phyloP scores from a whole-genome alignment of 1,139 yeast genomes.

The Lodderomyces elongisporus region DNA sequence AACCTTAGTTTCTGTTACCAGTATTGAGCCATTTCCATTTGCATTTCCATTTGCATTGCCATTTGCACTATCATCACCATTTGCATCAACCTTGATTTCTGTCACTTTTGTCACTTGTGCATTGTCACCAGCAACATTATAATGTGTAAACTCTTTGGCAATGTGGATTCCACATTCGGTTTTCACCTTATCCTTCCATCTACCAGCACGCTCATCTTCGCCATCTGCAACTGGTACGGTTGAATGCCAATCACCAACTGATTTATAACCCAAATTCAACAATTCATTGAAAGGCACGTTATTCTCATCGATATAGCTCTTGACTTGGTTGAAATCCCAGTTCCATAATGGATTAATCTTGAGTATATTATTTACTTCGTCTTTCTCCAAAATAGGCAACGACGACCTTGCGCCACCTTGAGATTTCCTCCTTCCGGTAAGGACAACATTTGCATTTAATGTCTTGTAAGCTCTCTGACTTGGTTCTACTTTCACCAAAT shows the following conservation, averaged over 20 bases:
- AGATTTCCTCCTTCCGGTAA: slow-evolving; percentile 86
- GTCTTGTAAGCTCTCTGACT: slow-evolving; percentile 77
- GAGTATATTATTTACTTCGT: slow-evolving; percentile 60
- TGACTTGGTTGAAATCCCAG: slow-evolving; percentile 76
- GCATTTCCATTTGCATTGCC: no score
- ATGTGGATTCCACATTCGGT: slow-evolving; percentile 97
- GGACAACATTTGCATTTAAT: slow-evolving; percentile 69
- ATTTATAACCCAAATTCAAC: slow-evolving; percentile 80
- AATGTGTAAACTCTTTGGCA: slow-evolving; percentile 66
- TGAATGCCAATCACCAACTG: slow-evolving; percentile 95
- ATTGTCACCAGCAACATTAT: no score
- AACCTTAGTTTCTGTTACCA: no score
- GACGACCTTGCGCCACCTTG: slow-evolving; percentile 83
- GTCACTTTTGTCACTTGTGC: no score
- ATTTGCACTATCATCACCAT: no score
- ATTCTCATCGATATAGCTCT: slow-evolving; percentile 60
- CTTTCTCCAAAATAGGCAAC: slow-evolving; percentile 75
- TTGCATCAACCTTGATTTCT: no score
- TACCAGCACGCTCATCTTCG: slow-evolving; percentile 91
- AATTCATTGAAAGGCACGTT: slow-evolving; percentile 82
- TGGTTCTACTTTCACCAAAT: slow-evolving; percentile 88
- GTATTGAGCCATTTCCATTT: no score
- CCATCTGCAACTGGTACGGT: slow-evolving; percentile 86
- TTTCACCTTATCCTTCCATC: slow-evolving; percentile 92
- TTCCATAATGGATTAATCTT: slow-evolving; percentile 87